Evolutionary conservation across 805 yeast species (phyloP), one percentile per base, ranked within the genome.

Genomic region (Ogataea paraovalis): DNA sequence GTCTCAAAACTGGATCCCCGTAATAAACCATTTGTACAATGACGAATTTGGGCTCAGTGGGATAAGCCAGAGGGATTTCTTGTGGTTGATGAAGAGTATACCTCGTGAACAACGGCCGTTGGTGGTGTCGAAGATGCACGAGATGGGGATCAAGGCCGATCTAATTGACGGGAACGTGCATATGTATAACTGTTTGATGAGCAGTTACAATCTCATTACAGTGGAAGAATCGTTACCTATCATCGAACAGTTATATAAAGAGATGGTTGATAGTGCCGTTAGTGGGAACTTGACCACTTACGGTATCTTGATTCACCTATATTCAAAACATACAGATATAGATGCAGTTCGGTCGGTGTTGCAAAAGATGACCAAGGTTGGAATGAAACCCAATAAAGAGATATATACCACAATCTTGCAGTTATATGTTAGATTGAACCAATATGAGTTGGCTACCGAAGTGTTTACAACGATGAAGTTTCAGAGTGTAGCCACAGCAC

Each of bases 381-480:
- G 68, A 1, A 48, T 77, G 4, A 67, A 66, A 38, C 81, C 82
- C 3, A 67, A 75, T 14, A 61, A 70, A 4, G 58, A 62, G 3
- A 67, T 82, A 1, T 82, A 80, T 53, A 74, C 84, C 3, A 78
- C 79, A 37, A 72, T 85, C 6, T 59, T 87, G 38, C 82, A 83
- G 50, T 72, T 87, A 21, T 79, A 85, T 57, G 79, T 82, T 6
- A 72, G 78, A 45, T 59, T 73, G 44, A 68, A 60, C 48, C 76
- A 78, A 46, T 79, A 73, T 50, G 63, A 70, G 16, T 81, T 84
- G 51, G 96, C 96, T 0, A 76, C 78, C 47, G 81, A 81, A 40
- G 70, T 87, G 2, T 94, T 94, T 66, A 89, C 85, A 54, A 80
- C 88, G 51, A 82, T 94, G 90, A 92, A 89, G 61, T 92, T 87